Percentiles rank a stretch among this genome's conserved stretches.
These are phyloP conservation scores for Neurospora tetrasperma DNA, from an alignment of 495 filamentous ascomycete species.

Conservation along the genomic window DNA sequence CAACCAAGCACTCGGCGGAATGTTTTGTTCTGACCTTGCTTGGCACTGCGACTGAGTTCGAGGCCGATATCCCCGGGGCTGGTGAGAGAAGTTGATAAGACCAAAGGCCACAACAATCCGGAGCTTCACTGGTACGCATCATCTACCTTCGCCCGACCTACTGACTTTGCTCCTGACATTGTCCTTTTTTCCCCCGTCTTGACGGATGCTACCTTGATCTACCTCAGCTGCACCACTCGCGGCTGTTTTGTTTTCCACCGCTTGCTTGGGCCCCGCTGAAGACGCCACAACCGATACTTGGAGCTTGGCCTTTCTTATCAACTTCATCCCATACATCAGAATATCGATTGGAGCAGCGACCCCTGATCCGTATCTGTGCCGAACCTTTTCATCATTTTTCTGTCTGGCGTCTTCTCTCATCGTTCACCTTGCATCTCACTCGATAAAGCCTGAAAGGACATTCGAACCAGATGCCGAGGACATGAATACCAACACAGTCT, in stretches of 20 bases:
- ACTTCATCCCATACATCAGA: neutral
- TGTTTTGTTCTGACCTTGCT: neutral
- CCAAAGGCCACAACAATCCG: neutral
- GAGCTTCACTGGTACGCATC: neutral
- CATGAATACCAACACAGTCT: neutral
- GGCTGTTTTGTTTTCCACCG: neutral
- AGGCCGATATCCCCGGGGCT: neutral
- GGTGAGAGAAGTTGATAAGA: neutral
- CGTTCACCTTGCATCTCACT: neutral
- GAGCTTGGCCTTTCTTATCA: neutral
- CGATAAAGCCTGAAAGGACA: neutral
- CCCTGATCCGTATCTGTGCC: neutral
- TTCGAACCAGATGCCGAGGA: neutral
- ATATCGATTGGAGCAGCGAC: neutral
- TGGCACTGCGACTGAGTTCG: conserved; percentile 1
- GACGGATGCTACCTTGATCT: neutral
- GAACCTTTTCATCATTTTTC: neutral
- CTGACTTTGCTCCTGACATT: neutral
- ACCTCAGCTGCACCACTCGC: neutral
- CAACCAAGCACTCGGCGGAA: neutral
- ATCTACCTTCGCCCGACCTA: neutral
- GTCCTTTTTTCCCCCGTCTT: neutral
- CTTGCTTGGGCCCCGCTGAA: neutral
- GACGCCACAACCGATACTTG: neutral
- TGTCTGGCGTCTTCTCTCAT: neutral